These are phyloP conservation scores for Takashimella tepidaria DNA, from an alignment of 1,284 basidiomycete genomes.

Conservation along the genomic window DNA sequence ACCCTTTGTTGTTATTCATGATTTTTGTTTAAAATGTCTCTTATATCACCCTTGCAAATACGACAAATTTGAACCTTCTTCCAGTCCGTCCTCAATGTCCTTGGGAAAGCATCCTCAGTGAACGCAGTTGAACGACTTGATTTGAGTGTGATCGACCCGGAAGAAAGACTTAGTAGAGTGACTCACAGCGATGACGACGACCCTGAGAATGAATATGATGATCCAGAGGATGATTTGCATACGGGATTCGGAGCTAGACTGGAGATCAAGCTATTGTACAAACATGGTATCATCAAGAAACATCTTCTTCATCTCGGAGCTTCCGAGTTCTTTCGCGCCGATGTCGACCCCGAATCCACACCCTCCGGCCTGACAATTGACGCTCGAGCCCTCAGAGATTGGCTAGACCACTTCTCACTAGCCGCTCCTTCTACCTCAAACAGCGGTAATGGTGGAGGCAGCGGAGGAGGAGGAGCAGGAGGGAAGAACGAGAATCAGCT, in stretches of 20 bases:
- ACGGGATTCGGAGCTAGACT: conserved; percentile 8
- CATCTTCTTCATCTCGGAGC: conserved; percentile 43
- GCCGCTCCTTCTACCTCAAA: conserved; percentile 14
- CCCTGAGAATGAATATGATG: conserved; percentile 11
- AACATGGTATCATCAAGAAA: conserved; percentile 46
- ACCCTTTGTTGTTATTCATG: too few relatives aligned
- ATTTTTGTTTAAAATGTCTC: too few relatives aligned
- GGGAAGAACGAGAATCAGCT: conserved; percentile 34
- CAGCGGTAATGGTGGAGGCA: conserved; percentile 6
- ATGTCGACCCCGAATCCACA: conserved; percentile 39
- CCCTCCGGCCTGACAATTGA: conserved; percentile 39
- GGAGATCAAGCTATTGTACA: conserved; percentile 41
- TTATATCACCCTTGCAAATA: too few relatives aligned
- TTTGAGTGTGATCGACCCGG: conserved; percentile 38
- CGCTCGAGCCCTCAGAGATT: conserved; percentile 39
- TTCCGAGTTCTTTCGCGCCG: conserved; percentile 39
- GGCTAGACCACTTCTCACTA: conserved; percentile 46
- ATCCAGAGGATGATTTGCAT: conserved; percentile 10
- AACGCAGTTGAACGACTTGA: conserved; percentile 40
- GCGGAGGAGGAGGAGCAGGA: conserved; percentile 3
- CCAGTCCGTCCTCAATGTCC: conserved; percentile 44
- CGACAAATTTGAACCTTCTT: not conserved
- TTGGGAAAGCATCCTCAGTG: conserved; percentile 35
- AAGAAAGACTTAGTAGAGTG: conserved; percentile 16
- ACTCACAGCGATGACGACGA: conserved; percentile 10